Base-by-base conservation (phyloP, 192 early-diverging fungal species). In the Coemansia sp. region DNA sequence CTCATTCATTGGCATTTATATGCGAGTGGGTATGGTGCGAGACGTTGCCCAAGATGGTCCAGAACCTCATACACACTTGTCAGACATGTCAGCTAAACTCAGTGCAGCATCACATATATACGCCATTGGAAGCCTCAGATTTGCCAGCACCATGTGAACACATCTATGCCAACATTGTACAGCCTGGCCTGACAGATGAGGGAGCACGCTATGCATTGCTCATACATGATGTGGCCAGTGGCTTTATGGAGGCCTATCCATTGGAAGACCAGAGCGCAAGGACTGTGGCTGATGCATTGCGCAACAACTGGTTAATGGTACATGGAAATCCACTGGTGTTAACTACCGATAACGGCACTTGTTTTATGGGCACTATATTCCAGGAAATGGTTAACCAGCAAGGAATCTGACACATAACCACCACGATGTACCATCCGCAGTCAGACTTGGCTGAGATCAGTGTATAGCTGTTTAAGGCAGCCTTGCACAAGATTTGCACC, bases 401-500 rank as follows among this genome's bases (percentile, higher is more conserved):
- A 2, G 21, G 27, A 1, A 27, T 63, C 3, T 14, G 2, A 9
- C 62, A 63, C 19, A 3, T 17, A n/a, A 9, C 21, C 3, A 44
- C 62, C 0, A 9, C 40, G 9, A 31, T 17, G 8, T 27, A 63
- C 4, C 62, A 63, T 33, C 62, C 62, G 1, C 62, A 63, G 42
- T 63, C 62, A 1, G 41, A 63, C 4, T 21, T 63, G 1, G 62
- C 62, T 0, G 62, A 64, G 45, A 48, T 64, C 33, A 27, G 62
- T 0, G 31, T 64, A 1, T 50, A 64, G 24, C n/a, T 31, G 0
- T 27, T 64, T 2, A 50, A 48, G 31, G 33, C 24, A 4, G 19
- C 45, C 11, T 14, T 64, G 0, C n/a, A 44, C 2, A 9, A 44
- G 29, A 9, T 64, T 5, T 29, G 35, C 9, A 11, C 21, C 0